Percentiles rank a stretch among this genome's conserved stretches.
phyloP scores from a whole-genome alignment of 2,329 filamentous ascomycete species.

The Pyrenophora graminea region DNA sequence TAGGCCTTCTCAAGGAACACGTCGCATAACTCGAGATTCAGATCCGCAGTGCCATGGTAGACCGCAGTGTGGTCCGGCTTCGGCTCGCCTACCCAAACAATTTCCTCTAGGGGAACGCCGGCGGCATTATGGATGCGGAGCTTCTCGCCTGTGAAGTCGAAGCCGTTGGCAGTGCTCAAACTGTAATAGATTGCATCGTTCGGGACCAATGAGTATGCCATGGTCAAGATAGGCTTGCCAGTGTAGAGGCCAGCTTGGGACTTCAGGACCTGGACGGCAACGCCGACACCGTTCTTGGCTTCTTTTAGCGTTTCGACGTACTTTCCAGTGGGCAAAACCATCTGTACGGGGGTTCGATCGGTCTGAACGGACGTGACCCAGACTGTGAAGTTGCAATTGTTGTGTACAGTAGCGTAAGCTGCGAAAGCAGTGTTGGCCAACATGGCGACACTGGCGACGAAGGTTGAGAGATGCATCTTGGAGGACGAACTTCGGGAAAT shows the following conservation, averaged over 20 bases:
- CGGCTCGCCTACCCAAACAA: constrained; percentile 24
- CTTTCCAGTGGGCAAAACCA: constrained; percentile 5
- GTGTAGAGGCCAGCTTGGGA: constrained; percentile 17
- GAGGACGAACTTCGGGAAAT: neutral
- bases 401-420: constrained; percentile 24
- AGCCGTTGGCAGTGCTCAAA: constrained; percentile 23
- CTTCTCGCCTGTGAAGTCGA: constrained; percentile 26
- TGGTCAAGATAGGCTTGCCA: constrained; percentile 22
- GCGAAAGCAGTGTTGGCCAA: constrained; percentile 17
- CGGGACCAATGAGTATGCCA: constrained; percentile 28
- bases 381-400: constrained; percentile 31
- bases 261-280: constrained; percentile 32
- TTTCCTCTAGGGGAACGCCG: constrained; percentile 8
- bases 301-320: constrained; percentile 24
- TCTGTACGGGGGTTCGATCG: constrained; percentile 1
- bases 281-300: constrained; percentile 16
- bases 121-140: constrained; percentile 18
- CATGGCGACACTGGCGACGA: constrained; percentile 22
- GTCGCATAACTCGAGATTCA: constrained; percentile 25
- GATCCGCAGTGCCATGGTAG: constrained; percentile 20
- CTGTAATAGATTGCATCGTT: constrained; percentile 29
- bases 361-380: constrained; percentile 27
- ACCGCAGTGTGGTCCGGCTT: constrained; percentile 13
- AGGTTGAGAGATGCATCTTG: constrained; percentile 24
- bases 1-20: neutral